phyloP scores from a whole-genome alignment of 148 eudicot species.

The Rhododendron henanense region DNA sequence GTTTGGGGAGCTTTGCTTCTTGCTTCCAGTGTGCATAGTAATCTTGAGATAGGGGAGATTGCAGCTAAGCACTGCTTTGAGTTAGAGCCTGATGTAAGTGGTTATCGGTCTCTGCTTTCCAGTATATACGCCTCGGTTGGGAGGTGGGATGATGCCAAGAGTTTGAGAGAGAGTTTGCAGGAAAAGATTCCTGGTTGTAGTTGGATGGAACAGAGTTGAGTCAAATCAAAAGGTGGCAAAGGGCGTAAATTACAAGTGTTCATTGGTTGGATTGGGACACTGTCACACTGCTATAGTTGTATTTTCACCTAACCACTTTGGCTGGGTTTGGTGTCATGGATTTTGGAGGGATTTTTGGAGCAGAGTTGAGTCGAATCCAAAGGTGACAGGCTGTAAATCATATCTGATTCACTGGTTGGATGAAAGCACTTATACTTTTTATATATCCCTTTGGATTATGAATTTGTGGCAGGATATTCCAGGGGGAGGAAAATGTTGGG shows the following conservation, averaged over 20 bases:
- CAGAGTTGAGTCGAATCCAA: neutral
- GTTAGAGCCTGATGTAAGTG: constrained; percentile 55
- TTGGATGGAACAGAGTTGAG: constrained; percentile 41
- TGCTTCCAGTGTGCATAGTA: constrained; percentile 66
- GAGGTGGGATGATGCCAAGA: constrained; percentile 79
- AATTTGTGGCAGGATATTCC: neutral
- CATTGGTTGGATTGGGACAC: neutral
- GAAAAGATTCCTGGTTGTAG: constrained; percentile 60
- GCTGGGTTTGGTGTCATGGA: neutral
- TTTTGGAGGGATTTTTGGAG: neutral
- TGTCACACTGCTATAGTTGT: neutral
- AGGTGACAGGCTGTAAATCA: neutral
- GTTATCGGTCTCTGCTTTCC: constrained; percentile 67
- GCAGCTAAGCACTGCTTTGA: constrained; percentile 69
- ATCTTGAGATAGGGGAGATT: constrained; percentile 68
- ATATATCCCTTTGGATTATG: neutral
- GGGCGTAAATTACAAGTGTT: neutral
- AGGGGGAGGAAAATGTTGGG: neutral
- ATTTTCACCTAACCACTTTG: neutral
- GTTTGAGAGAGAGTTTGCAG: constrained; percentile 39
- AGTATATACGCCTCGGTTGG: constrained; percentile 61
- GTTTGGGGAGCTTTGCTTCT: constrained; percentile 93
- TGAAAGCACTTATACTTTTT: neutral
- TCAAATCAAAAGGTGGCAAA: neutral
- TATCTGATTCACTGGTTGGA: neutral